Evolutionary conservation across 2,329 filamentous ascomycete genomes (phyloP).

Genomic region (Fusarium incarnatum): DNA sequence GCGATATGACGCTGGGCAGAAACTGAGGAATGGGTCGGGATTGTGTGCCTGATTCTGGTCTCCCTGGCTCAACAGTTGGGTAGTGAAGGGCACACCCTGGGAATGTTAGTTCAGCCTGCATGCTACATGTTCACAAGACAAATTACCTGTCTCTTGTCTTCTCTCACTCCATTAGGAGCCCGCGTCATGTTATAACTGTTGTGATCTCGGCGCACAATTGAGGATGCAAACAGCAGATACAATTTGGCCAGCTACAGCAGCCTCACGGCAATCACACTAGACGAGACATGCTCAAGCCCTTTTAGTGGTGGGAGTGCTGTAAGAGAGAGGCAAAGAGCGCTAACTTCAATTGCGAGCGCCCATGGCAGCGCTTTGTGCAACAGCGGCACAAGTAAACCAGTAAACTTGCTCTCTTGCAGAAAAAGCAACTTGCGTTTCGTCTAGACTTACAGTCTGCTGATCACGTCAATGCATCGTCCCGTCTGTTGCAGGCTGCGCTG

Average conservation of each 20-base stretch:
- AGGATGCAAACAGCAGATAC: no score
- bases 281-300: not conserved
- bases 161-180: not conserved
- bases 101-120: not conserved
- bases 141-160: not conserved
- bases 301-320: not conserved
- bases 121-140: accelerated
- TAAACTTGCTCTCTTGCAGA: not conserved
- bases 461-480: not conserved
- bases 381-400: not conserved
- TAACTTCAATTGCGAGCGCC: not conserved
- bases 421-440: not conserved
- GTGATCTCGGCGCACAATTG: not conserved
- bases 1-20: not conserved
- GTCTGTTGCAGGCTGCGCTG: not conserved
- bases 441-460: not conserved
- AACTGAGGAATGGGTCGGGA: accelerated
- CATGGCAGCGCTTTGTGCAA: not conserved
- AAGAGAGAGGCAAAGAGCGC: not conserved
- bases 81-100: not conserved
- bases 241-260: no score
- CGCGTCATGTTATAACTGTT: not conserved
- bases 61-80: not conserved
- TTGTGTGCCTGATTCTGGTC: not conserved
- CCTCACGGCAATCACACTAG: no score